These are phyloP conservation scores for Claviceps humidiphila DNA, from an alignment of 2,329 filamentous ascomycete genomes.

Conservation along the genomic window DNA sequence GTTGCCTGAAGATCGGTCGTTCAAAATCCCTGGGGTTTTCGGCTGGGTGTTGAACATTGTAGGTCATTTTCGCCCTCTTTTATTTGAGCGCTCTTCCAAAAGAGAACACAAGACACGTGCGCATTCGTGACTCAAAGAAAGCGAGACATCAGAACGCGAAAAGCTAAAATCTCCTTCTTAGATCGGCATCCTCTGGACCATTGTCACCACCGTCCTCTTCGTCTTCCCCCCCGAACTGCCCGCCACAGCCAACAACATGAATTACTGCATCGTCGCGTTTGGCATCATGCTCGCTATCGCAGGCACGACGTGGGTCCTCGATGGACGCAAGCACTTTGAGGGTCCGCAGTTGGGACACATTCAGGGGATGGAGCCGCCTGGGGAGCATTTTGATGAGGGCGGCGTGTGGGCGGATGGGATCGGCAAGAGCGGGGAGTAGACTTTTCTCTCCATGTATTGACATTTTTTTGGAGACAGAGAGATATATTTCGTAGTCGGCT, in stretches of 20 bases:
- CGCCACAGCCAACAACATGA: constrained; percentile 57
- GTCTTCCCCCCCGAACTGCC: constrained; percentile 58
- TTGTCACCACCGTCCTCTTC: constrained; percentile 60
- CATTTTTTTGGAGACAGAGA: too few relatives aligned
- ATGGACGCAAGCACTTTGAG: constrained; percentile 32
- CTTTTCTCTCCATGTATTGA: too few relatives aligned
- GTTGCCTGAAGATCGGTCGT: constrained; percentile 38
- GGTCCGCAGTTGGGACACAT: constrained; percentile 17
- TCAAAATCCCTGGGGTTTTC: constrained; percentile 22
- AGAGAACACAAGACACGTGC: too few relatives aligned
- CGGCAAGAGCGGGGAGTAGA: too few relatives aligned
- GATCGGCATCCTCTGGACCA: constrained; percentile 48
- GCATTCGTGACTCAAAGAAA: too few relatives aligned
- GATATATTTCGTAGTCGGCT: too few relatives aligned
- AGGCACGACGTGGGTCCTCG: constrained; percentile 30
- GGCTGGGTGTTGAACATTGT: constrained; percentile 24
- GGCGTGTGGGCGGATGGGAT: too few relatives aligned
- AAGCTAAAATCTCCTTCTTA: neutral
- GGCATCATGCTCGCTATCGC: constrained; percentile 33
- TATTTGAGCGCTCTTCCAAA: too few relatives aligned
- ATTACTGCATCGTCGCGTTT: constrained; percentile 36
- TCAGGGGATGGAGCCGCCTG: constrained; percentile 4
- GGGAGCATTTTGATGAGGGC: too few relatives aligned
- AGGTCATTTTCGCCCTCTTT: neutral
- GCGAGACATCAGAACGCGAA: too few relatives aligned